Evolutionary conservation across 148 eudicot species (phyloP).

Genomic region (Spergularia marina): DNA sequence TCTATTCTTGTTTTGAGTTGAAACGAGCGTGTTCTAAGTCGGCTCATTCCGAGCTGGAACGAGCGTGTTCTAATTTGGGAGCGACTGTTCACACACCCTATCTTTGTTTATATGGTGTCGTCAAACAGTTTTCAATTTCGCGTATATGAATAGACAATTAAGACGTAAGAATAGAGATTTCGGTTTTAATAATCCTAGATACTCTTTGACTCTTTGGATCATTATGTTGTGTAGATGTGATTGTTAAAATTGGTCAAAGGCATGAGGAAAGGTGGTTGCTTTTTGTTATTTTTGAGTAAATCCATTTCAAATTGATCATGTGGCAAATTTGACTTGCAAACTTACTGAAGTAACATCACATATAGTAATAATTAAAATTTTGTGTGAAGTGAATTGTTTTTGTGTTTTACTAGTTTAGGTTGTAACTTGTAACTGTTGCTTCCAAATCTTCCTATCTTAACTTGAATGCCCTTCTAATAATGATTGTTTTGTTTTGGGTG

Average conservation of each 20-base stretch:
- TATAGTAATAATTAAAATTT: background rate
- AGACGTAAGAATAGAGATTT: background rate
- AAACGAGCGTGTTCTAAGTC: no score
- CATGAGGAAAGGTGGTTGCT: background rate
- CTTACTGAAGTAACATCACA: background rate
- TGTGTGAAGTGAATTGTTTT: background rate
- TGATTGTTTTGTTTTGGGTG: no score
- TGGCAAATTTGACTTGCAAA: background rate
- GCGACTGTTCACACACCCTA: no score
- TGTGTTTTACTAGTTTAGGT: background rate
- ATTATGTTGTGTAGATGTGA: background rate
- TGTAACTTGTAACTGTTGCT: background rate
- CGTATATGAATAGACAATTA: background rate
- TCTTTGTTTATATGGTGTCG: no score
- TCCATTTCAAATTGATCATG: background rate
- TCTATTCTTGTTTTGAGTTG: no score
- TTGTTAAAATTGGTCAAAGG: conserved; percentile 1
- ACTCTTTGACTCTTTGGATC: background rate
- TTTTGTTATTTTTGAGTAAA: background rate
- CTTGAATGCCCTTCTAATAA: no score
- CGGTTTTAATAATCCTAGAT: background rate
- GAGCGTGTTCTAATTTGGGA: no score
- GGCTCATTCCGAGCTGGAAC: no score
- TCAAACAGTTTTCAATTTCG: no score
- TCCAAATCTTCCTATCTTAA: no score